Percentiles rank a stretch among this genome's conserved stretches.
Conservation (phyloP, 805 yeast species). For the Metahyphopichia silvanorum region DNA sequence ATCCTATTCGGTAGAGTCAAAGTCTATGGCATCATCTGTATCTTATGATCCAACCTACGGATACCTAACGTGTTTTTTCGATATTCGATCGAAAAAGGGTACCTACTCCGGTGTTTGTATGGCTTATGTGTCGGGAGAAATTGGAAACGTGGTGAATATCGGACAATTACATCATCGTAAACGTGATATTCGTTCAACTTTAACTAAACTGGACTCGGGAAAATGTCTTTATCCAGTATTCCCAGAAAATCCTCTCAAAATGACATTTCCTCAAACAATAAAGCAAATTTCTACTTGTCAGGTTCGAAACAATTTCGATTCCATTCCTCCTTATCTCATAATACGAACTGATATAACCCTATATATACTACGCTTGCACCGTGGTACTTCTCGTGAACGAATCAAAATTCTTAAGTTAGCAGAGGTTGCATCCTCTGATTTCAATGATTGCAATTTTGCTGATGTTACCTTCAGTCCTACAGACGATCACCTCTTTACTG, state of each 20-base stretch:
- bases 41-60: constrained; percentile 38
- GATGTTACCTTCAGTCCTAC: constrained; percentile 46
- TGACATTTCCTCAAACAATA: constrained; percentile 32
- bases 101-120: constrained; percentile 9
- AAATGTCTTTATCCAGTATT: constrained; percentile 11
- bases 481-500: constrained; percentile 33
- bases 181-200: not conserved
- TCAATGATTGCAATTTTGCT: constrained; percentile 36
- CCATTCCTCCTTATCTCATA: constrained; percentile 23
- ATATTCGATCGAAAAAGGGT: constrained; percentile 8
- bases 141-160: constrained; percentile 26
- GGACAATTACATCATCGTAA: constrained; percentile 1
- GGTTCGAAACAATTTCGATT: constrained; percentile 14
- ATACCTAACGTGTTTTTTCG: constrained; percentile 15
- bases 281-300: constrained; percentile 36
- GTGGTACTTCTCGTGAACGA: not conserved
- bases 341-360: constrained; percentile 31
- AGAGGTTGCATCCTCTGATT: constrained; percentile 14
- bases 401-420: constrained; percentile 9
- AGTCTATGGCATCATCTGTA: constrained; percentile 16
- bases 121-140: constrained; percentile 28
- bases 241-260: constrained; percentile 10
- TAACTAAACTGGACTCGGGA: constrained; percentile 5
- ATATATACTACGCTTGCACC: not conserved
- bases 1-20: constrained; percentile 20